Conservation (phyloP, 2,329 filamentous ascomycete species). For the Penicillium sp. region DNA sequence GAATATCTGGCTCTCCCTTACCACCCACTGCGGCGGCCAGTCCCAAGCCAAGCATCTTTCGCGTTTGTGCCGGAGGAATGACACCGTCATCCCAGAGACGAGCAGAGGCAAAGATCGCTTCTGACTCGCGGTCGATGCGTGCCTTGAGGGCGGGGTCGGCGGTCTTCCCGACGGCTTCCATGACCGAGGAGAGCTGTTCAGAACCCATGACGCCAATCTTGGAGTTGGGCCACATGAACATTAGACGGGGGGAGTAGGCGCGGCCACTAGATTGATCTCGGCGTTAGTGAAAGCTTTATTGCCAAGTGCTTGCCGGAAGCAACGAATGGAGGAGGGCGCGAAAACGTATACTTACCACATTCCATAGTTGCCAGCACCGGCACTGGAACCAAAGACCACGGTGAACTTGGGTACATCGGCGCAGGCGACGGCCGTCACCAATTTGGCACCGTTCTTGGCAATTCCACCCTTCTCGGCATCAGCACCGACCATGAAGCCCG, state of each 20-base stretch:
- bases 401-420: conserved; percentile 96
- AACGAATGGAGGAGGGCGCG: neutral
- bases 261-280: conserved; percentile 54
- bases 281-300: no score
- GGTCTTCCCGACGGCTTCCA: conserved; percentile 85
- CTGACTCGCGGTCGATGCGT: conserved; percentile 83
- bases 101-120: conserved; percentile 81
- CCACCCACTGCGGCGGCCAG: conserved; percentile 66
- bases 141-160: conserved; percentile 74
- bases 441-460: conserved; percentile 94
- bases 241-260: conserved; percentile 81
- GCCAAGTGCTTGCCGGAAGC: no score
- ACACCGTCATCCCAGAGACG: conserved; percentile 86
- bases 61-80: conserved; percentile 70
- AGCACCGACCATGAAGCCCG: conserved; percentile 94
- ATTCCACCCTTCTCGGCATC: conserved; percentile 92
- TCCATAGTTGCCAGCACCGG: conserved; percentile 93
- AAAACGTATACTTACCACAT: conserved; percentile 61
- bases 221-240: conserved; percentile 99
- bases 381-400: conserved; percentile 87
- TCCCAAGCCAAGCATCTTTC: conserved; percentile 66
- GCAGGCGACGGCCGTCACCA: conserved; percentile 91
- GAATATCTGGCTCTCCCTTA: conserved; percentile 52
- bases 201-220: conserved; percentile 93
- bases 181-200: conserved; percentile 84